These are phyloP conservation scores for Nevesoporus exiguus DNA, from an alignment of 768 basidiomycete species.

Conservation along the genomic window DNA sequence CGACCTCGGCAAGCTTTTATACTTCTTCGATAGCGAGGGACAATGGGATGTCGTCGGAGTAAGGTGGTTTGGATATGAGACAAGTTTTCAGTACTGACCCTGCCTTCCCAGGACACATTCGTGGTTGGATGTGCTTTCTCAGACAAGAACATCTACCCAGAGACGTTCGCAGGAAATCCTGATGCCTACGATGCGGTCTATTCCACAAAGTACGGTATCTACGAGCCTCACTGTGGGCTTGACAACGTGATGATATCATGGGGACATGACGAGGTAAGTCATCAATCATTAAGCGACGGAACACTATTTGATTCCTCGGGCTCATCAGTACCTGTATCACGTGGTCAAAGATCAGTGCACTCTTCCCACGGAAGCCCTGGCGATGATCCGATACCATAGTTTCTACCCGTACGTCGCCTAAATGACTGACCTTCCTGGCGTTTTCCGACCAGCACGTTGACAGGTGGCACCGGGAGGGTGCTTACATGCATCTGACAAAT, in stretches of 20 bases:
- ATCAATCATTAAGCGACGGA: conserved; percentile 2
- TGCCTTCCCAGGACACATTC: conserved; percentile 53
- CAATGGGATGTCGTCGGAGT: conserved; percentile 96
- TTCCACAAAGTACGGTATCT: conserved; percentile 71
- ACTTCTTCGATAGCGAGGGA: conserved; percentile 80
- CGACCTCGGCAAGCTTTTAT: conserved; percentile 85
- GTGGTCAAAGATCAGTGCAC: conserved; percentile 80
- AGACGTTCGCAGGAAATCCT: conserved; percentile 73
- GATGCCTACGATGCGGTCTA: conserved; percentile 63
- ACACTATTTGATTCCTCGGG: conserved; percentile 8
- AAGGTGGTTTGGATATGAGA: conserved; percentile 21
- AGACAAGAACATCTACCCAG: conserved; percentile 78
- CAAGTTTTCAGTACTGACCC: conserved; percentile 2
- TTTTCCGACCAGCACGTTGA: not conserved
- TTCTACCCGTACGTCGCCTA: conserved; percentile 70
- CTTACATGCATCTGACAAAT: conserved; percentile 76
- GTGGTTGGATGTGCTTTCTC: conserved; percentile 86
- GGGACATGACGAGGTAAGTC: conserved; percentile 84
- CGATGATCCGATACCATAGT: conserved; percentile 93
- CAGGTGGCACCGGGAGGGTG: conserved; percentile 85
- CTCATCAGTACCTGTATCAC: conserved; percentile 70
- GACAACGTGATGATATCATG: conserved; percentile 87
- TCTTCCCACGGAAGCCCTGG: conserved; percentile 76
- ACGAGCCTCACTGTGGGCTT: conserved; percentile 74
- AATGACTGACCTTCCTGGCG: not conserved